A percentile compares a stretch with the other conserved stretches of the same genome.
Evolutionary conservation across 2,329 filamentous ascomycete species (phyloP).

Genomic region (Fusarium buharicum): DNA sequence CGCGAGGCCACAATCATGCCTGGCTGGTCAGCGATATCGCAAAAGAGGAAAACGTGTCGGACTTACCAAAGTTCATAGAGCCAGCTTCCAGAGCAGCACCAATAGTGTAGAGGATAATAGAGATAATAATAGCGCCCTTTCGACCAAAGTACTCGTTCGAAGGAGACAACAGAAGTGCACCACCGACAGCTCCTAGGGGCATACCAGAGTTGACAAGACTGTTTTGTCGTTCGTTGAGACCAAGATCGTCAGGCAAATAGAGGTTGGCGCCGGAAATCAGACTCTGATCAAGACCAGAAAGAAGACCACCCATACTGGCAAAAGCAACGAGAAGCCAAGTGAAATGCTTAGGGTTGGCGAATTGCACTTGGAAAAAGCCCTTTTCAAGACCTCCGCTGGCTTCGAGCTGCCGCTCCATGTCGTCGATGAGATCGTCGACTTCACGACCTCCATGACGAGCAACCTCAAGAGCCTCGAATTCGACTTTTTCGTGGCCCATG

Average conservation of each 20-base stretch:
- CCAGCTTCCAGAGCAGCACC: constrained; percentile 76
- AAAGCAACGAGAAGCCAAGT: constrained; percentile 76
- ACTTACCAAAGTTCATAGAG: constrained; percentile 68
- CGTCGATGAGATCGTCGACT: constrained; percentile 53
- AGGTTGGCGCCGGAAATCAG: constrained; percentile 78
- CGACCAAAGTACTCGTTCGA: constrained; percentile 75
- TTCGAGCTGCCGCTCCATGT: constrained; percentile 56
- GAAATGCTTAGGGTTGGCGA: constrained; percentile 69
- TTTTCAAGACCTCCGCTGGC: constrained; percentile 48
- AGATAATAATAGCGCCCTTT: constrained; percentile 75
- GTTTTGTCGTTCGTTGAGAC: constrained; percentile 65
- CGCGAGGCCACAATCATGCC: constrained; percentile 75
- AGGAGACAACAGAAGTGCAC: constrained; percentile 73
- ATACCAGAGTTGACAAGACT: constrained; percentile 76
- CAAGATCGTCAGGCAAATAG: constrained; percentile 69
- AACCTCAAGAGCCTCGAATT: constrained; percentile 51
- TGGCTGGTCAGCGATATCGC: background rate
- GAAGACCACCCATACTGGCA: constrained; percentile 78
- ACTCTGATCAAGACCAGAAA: constrained; percentile 78
- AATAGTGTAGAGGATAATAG: constrained; percentile 75
- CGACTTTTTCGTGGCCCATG: constrained; percentile 44
- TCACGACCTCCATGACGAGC: constrained; percentile 50
- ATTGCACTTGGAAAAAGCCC: constrained; percentile 64
- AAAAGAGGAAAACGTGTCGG: fast-evolving
- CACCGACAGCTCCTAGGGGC: constrained; percentile 76